Percentiles rank a stretch among this genome's conserved stretches.
phyloP scores from a whole-genome alignment of 2,329 filamentous ascomycete genomes.

The Calonectria naviculata region DNA sequence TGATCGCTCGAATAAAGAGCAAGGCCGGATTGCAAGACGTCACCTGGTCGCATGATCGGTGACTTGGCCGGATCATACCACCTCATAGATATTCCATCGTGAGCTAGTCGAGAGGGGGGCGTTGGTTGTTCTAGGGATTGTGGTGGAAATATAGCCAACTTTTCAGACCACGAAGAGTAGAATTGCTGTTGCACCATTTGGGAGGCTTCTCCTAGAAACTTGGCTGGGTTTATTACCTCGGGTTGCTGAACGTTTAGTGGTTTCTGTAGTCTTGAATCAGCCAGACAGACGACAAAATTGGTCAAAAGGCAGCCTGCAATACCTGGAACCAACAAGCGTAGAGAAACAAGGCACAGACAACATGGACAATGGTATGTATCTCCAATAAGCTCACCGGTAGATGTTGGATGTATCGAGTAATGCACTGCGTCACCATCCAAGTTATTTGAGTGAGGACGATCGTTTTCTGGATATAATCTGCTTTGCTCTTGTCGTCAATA shows the following conservation, averaged over 20 bases:
- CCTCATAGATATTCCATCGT: not conserved
- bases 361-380: conserved; percentile 38
- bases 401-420: conserved; percentile 42
- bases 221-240: not conserved
- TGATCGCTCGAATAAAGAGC: not conserved
- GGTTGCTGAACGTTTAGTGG: conserved; percentile 26
- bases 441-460: conserved; percentile 49
- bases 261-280: conserved; percentile 17
- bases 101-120: too few species aligned
- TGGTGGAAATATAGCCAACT: not conserved
- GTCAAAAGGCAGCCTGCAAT: not conserved
- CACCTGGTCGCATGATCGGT: not conserved
- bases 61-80: too few species aligned
- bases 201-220: conserved; percentile 15
- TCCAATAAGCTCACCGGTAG: conserved; percentile 50
- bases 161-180: not conserved
- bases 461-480: conserved; percentile 46
- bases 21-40: not conserved
- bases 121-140: too few species aligned
- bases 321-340: conserved; percentile 33
- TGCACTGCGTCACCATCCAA: conserved; percentile 51
- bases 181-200: conserved; percentile 14
- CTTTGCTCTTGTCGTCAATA: conserved; percentile 52
- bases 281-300: too few species aligned
- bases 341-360: conserved; percentile 29